phyloP scores from a whole-genome alignment of 371 early-diverging fungal genomes.

The Fennellomyces sp. region DNA sequence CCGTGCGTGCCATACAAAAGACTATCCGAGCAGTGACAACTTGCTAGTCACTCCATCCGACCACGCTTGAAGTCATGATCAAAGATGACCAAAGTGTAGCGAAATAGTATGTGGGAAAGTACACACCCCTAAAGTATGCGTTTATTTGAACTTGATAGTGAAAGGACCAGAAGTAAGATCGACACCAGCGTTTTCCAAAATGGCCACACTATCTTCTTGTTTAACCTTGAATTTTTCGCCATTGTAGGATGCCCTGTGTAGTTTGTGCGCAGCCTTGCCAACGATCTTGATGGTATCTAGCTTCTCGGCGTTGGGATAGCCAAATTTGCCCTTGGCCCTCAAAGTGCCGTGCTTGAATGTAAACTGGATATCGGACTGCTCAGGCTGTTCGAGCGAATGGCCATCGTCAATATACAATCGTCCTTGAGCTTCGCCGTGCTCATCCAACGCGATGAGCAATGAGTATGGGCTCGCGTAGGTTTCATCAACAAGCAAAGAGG shows the following conservation, averaged over 20 bases:
- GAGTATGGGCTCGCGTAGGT: constrained; percentile 43
- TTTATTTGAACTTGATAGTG: not conserved
- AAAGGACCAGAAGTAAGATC: constrained; percentile 2
- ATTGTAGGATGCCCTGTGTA: constrained; percentile 6
- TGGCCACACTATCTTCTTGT: not conserved
- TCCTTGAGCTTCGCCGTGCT: constrained; percentile 44
- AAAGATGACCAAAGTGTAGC: too few species aligned
- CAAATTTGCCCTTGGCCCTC: constrained; percentile 29
- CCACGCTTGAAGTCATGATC: too few species aligned
- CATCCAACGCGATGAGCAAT: constrained; percentile 56
- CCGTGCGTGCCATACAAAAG: too few species aligned
- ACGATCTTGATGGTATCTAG: constrained; percentile 20
- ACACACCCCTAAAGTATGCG: too few species aligned
- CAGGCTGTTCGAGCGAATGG: constrained; percentile 38
- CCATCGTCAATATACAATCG: constrained; percentile 64
- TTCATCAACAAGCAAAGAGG: constrained; percentile 43
- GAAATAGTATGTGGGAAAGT: too few species aligned
- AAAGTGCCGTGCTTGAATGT: constrained; percentile 26
- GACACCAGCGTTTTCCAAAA: not conserved
- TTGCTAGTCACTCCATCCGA: too few species aligned
- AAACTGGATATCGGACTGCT: constrained; percentile 32
- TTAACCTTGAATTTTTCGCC: constrained; percentile 5
- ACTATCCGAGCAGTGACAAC: too few species aligned
- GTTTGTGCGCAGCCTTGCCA: constrained; percentile 2
- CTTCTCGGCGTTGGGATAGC: constrained; percentile 26